Conservation (phyloP, 805 yeast genomes). For the Cyberlindnera meyerae region DNA sequence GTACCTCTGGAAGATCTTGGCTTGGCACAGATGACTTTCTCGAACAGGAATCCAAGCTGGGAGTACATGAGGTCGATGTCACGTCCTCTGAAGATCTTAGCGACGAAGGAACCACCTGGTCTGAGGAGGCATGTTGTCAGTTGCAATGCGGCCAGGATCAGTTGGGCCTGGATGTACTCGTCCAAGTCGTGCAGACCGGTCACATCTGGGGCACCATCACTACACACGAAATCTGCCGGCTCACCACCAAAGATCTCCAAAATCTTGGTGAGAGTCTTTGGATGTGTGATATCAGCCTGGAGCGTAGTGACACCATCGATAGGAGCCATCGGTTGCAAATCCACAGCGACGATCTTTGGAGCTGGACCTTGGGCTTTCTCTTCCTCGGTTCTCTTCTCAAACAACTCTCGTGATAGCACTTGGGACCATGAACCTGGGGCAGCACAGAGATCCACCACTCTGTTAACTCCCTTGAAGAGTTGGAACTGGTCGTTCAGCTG, state of each 20-base stretch:
- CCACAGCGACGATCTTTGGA: slow-evolving; percentile 87
- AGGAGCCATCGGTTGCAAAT: slow-evolving; percentile 96
- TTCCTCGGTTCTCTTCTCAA: slow-evolving; percentile 32
- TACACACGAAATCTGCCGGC: slow-evolving; percentile 90
- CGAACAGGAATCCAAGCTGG: slow-evolving; percentile 85
- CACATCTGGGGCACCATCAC: slow-evolving; percentile 99
- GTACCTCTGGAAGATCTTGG: slow-evolving; percentile 95
- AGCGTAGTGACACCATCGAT: slow-evolving; percentile 84
- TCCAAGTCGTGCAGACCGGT: slow-evolving; percentile 96
- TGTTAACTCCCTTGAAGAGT: slow-evolving; percentile 57
- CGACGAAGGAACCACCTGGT: slow-evolving; percentile 91
- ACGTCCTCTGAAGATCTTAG: slow-evolving; percentile 93
- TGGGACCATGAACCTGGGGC: slow-evolving; percentile 98
- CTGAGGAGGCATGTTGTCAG: slow-evolving; percentile 83
- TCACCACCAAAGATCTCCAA: slow-evolving; percentile 83
- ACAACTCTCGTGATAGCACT: slow-evolving; percentile 72
- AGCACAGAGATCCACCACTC: slow-evolving; percentile 96
- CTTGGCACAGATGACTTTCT: slow-evolving; percentile 87
- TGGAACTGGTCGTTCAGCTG: slow-evolving; percentile 90
- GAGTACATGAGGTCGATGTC: slow-evolving; percentile 91
- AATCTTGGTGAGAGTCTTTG: slow-evolving; percentile 74
- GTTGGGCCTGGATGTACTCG: slow-evolving; percentile 94
- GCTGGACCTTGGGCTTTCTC: slow-evolving; percentile 37
- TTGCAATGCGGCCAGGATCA: slow-evolving; percentile 86
- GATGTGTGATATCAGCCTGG: slow-evolving; percentile 97